Conservation (phyloP, 495 filamentous ascomycete genomes). For the Lophiostoma macrostomum region DNA sequence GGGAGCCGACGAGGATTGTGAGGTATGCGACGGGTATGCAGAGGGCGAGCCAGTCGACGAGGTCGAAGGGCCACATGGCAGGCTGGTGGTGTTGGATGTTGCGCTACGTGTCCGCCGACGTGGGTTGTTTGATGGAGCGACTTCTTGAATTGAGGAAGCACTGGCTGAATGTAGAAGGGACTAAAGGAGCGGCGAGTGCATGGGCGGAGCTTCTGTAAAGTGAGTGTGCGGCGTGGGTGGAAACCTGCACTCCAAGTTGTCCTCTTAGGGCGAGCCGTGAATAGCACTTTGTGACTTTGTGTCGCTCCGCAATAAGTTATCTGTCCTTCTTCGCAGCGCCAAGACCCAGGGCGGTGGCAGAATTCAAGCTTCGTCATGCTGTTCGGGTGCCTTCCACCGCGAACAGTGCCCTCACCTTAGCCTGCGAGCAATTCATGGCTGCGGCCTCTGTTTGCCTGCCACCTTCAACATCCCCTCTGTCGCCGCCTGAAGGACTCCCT, state of each 20-base stretch:
- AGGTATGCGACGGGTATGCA: conserved; percentile 83
- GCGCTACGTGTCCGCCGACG: neutral
- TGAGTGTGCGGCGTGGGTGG: no score
- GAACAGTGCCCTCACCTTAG: neutral
- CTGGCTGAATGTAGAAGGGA: neutral
- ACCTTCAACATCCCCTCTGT: neutral
- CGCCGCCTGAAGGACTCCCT: neutral
- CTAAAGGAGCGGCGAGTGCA: conserved; percentile 15
- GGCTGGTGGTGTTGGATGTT: neutral
- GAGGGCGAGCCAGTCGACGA: conserved; percentile 79
- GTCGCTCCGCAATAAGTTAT: no score
- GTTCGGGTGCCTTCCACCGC: conserved; percentile 19
- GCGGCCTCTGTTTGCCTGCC: neutral
- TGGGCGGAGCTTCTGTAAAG: no score
- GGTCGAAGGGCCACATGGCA: conserved; percentile 38
- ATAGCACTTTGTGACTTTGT: no score
- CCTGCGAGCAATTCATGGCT: no score
- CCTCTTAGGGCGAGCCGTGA: no score
- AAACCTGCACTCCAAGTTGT: no score
- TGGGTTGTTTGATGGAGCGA: neutral
- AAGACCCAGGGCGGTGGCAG: conserved; percentile 1
- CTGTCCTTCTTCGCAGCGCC: conserved; percentile 1
- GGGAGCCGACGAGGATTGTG: conserved; percentile 76
- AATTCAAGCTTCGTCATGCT: conserved; percentile 9
- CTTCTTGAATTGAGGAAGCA: neutral